Evolutionary conservation across 1,139 yeast species (phyloP).

Genomic region (Saccharomycopsis hybrid): DNA sequence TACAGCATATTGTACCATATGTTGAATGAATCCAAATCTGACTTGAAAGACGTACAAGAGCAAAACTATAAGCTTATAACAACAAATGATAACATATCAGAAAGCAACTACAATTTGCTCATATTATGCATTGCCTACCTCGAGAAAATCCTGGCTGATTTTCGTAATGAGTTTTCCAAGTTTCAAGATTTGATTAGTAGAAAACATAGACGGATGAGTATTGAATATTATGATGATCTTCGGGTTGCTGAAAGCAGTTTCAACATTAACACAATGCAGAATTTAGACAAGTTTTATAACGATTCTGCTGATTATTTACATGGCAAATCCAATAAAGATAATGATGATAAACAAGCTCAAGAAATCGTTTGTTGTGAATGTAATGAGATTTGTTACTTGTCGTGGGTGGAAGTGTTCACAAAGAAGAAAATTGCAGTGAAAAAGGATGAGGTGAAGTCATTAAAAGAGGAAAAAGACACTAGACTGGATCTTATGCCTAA

Average conservation of each 20-base stretch:
- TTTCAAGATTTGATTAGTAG: too few species aligned
- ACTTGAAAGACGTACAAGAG: not conserved
- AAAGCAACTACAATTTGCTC: slow-evolving; percentile 8
- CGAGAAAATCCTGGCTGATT: slow-evolving; percentile 7
- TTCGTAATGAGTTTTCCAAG: not conserved
- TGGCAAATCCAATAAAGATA: not conserved
- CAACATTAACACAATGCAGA: slow-evolving; percentile 5
- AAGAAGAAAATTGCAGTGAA: slow-evolving; percentile 3
- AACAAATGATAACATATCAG: not conserved
- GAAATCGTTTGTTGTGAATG: slow-evolving; percentile 15
- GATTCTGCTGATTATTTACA: slow-evolving; percentile 4
- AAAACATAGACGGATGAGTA: not conserved
- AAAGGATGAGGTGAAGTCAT: not conserved
- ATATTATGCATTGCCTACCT: slow-evolving; percentile 16
- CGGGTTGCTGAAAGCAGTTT: slow-evolving; percentile 2
- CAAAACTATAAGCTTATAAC: not conserved
- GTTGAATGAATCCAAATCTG: not conserved
- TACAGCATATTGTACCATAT: slow-evolving; percentile 18
- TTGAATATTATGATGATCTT: not conserved
- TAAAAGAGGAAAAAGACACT: not conserved
- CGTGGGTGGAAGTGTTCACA: slow-evolving; percentile 13
- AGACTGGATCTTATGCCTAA: too few species aligned
- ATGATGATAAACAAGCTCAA: not conserved
- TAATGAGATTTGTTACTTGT: slow-evolving; percentile 11
- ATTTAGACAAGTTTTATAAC: slow-evolving; percentile 15